Base-by-base conservation (phyloP, 192 early-diverging fungal species). In the Thamnidium elegans region DNA sequence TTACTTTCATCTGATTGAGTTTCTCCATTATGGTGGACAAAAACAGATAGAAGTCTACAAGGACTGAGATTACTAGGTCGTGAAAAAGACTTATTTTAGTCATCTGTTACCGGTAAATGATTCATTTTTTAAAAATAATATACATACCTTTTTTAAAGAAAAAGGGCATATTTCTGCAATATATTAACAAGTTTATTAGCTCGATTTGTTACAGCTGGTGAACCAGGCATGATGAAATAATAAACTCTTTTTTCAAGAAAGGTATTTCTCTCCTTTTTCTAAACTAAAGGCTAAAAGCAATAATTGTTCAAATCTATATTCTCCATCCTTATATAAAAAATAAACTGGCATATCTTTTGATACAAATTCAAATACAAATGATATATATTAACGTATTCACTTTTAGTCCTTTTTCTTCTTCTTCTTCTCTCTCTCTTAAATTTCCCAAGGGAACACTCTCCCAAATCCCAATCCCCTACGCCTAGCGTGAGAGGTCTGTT, bases 281-380 rank as follows among this genome's bases (percentile, higher is more conserved):
- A 88, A 82, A 2, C 88, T 84, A 76, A 94, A 94, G n/a, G 80
- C 82, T 54, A 80, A 69, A 15, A 89, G 90, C 9, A 93, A 68
- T 31, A 93, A 68, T 55, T 87, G 80, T 4, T 55, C 55, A 45
- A 93, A 72, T 10, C 54, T 71, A 30, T 78, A 77, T 42, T 70
- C 63, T 10, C 88, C 84, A 30, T 82, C 76, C 5, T 77, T 65
- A 48, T 81, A 84, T 34, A 81, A 78, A 19, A 87, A 64, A 62
- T 87, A 79, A 26, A 90, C 80, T 42, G 78, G 68, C 56, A 93
- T 59, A 32, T 83, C 77, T 54, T 75, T 86, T 58, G 70, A 66
- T 48, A 90, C 88, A 63, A 90, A 94, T 69, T 94, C 92, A 14
- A 84, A 79, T 78, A 94, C 87, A 59, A 92, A 92, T 84, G 92